phyloP scores from a whole-genome alignment of 768 basidiomycete species.

The Roridomyces roridus region DNA sequence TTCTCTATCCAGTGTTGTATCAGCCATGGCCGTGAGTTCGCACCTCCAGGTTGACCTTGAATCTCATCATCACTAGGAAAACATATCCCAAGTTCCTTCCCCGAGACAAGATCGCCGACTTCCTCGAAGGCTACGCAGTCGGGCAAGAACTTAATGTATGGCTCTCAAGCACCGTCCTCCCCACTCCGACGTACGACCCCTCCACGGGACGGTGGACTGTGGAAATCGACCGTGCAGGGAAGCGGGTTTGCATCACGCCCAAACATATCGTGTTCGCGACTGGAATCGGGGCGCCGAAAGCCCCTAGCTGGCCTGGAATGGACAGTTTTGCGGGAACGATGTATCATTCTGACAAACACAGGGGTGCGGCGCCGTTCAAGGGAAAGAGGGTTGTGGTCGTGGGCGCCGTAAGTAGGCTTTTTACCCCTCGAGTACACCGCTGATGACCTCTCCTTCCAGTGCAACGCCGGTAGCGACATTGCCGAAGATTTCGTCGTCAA shows the following conservation, averaged over 20 bases:
- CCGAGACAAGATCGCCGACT: too few relatives aligned
- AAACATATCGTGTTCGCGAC: slow-evolving; percentile 14
- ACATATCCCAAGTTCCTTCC: too few relatives aligned
- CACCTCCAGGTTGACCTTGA: too few relatives aligned
- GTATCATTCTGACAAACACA: slow-evolving; percentile 19
- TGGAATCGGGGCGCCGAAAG: slow-evolving; percentile 3
- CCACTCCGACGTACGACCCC: slow-evolving; percentile 1
- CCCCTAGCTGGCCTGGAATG: slow-evolving; percentile 15
- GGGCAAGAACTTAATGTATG: slow-evolving; percentile 18
- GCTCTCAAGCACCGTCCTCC: slow-evolving; percentile 1
- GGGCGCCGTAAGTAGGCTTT: slow-evolving; percentile 17
- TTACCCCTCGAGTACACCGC: too few relatives aligned
- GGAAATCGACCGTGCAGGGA: slow-evolving; percentile 1
- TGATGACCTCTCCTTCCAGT: slow-evolving; percentile 1
- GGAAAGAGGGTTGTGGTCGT: slow-evolving; percentile 17
- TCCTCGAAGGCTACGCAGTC: neutral
- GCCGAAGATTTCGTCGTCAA: slow-evolving; percentile 18
- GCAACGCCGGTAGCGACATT: slow-evolving; percentile 20
- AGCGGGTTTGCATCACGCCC: neutral
- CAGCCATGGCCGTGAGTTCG: slow-evolving; percentile 13
- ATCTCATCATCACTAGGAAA: too few relatives aligned
- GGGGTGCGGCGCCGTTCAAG: slow-evolving; percentile 15
- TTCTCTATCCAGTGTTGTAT: slow-evolving; percentile 11
- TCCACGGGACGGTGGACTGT: slow-evolving; percentile 10
- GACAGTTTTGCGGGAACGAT: slow-evolving; percentile 6